Conservation (phyloP, 139 green algal genomes). For the Tetraselmis striata region DNA sequence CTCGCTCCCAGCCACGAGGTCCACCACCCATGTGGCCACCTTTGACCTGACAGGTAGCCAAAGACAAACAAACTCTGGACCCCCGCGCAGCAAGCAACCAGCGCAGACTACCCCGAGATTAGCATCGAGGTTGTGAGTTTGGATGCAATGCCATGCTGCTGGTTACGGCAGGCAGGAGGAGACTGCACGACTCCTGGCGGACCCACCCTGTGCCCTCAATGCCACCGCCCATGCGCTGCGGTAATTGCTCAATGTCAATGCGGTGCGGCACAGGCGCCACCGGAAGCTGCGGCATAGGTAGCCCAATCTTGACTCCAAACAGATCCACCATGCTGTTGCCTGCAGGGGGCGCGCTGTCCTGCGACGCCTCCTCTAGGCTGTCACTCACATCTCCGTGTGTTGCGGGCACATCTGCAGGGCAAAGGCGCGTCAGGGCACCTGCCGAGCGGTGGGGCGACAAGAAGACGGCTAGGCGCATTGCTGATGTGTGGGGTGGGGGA, state of each 20-base stretch:
- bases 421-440: background rate
- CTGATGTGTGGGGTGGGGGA: too few species aligned
- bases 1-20: background rate
- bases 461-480: too few species aligned
- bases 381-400: background rate
- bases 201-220: background rate
- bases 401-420: background rate
- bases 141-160: background rate
- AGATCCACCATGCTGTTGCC: background rate
- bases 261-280: background rate
- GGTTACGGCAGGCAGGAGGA: background rate
- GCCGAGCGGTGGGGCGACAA: too few species aligned
- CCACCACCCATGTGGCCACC: conserved; percentile 1
- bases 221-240: background rate
- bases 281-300: background rate
- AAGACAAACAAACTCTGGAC: too few species aligned
- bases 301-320: background rate
- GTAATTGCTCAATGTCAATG: background rate
- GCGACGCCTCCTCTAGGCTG: background rate
- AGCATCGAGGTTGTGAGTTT: background rate
- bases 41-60: too few species aligned
- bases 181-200: background rate
- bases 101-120: background rate
- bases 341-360: background rate
- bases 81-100: conserved; percentile 1